phyloP scores from a whole-genome alignment of 2,329 filamentous ascomycete genomes.

The Stenocarpella maydis region DNA sequence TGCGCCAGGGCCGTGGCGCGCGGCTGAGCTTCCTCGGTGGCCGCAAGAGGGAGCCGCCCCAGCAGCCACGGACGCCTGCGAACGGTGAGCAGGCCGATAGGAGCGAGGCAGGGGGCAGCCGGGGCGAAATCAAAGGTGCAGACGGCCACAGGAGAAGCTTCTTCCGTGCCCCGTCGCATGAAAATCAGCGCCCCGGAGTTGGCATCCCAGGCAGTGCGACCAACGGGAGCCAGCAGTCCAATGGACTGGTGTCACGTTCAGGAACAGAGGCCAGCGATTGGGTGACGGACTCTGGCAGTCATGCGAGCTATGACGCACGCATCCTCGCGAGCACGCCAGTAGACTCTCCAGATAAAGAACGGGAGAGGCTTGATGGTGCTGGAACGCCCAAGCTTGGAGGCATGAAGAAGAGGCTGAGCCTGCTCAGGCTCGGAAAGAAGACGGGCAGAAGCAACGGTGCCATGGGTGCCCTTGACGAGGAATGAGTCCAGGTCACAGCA shows the following conservation, averaged over 20 bases:
- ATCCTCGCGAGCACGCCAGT: constrained; percentile 28
- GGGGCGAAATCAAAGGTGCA: constrained; percentile 39
- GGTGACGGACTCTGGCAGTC: constrained; percentile 43
- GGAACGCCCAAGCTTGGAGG: constrained; percentile 63
- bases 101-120: constrained; percentile 45
- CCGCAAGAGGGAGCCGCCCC: constrained; percentile 54
- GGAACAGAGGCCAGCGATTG: constrained; percentile 42
- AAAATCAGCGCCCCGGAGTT: constrained; percentile 35
- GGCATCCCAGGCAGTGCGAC: constrained; percentile 18
- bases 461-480: constrained; percentile 65
- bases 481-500: constrained; percentile 46
- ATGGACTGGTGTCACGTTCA: constrained; percentile 20
- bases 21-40: constrained; percentile 66
- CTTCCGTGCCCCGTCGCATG: constrained; percentile 52
- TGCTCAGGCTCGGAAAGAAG: constrained; percentile 79
- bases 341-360: constrained; percentile 37
- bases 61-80: constrained; percentile 35
- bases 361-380: constrained; percentile 38
- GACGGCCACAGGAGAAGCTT: constrained; percentile 53
- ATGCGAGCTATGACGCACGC: constrained; percentile 39
- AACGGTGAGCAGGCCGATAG: constrained; percentile 40
- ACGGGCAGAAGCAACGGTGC: constrained; percentile 61
- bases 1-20: constrained; percentile 59
- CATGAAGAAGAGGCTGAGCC: constrained; percentile 80
- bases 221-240: constrained; percentile 27